Base-by-base conservation (phyloP, 2,329 filamentous ascomycete genomes). In the Alternaria metachromatica region DNA sequence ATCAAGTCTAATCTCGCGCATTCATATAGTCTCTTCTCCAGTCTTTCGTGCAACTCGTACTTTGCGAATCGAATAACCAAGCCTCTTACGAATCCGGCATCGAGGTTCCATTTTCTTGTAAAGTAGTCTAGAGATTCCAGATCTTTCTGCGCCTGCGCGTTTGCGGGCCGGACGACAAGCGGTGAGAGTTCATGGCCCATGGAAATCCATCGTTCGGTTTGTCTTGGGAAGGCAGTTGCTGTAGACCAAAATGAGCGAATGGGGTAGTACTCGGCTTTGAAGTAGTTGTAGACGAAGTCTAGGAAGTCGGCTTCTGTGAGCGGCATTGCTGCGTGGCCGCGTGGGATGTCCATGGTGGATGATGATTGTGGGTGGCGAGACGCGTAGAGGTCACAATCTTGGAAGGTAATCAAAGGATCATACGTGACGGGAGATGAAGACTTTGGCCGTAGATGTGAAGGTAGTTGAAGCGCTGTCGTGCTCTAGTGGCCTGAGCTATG, bases 1-100 rank as follows among this genome's bases (percentile, higher is more conserved):
- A 80, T 78, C 20, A 80, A 62, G 57, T 80, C 78, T 21, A 77
- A 58, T 21, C 78, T 69, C 3, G 70, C 70, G 44, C 67, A 71
- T 57, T 80, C 78, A 55, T 71, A 78, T 9, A 80, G 55, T 61
- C 76, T 79, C 66, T 79, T 80, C 63, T 80, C 78, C 41, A 80
- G 58, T 26, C 78, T 68, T 18, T 79, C 77, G 37, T 80, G 78
- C 7, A 75, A 54, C 41, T 79, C 73, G 51, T 78, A 78, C 58
- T 76, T 77, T 8, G 76, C 72, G 45, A 73, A 79, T n/a, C 78
- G 62, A 2, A 77, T 68, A 3, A 78, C 75, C 11, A 80, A 56
- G 3, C 78, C 78, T 20, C 73, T 57, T 0, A 80, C 68, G 45
- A 80, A 79, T 3, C 62, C 65, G 2, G 73, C 68, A 54, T 79